Conservation (phyloP, 768 basidiomycete genomes). For the Boletellus emodensis region DNA sequence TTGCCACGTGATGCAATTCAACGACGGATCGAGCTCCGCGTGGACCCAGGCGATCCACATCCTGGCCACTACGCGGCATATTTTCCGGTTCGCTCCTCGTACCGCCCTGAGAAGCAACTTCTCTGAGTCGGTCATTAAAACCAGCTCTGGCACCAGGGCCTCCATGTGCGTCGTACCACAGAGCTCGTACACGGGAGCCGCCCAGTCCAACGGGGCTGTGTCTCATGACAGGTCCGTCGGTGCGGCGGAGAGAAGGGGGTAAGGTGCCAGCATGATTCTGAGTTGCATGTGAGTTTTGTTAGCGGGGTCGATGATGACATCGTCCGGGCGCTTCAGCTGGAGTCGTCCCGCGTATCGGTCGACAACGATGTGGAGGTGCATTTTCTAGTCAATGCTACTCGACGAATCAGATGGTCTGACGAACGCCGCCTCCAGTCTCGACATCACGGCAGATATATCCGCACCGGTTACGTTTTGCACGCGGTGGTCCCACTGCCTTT, state of each 20-base stretch:
- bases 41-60: no score
- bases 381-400: conserved; percentile 34
- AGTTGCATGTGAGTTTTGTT: conserved; percentile 21
- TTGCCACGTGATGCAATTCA: no score
- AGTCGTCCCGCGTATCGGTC: conserved; percentile 32
- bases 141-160: not conserved
- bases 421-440: conserved; percentile 6
- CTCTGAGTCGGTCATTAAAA: not conserved
- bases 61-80: not conserved
- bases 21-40: no score
- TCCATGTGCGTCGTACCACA: not conserved
- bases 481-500: conserved; percentile 34
- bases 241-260: conserved; percentile 16
- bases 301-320: conserved; percentile 4
- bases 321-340: conserved; percentile 16
- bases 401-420: conserved; percentile 11
- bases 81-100: not conserved
- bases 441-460: conserved; percentile 15
- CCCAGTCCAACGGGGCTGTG: conserved; percentile 20
- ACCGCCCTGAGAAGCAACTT: not conserved
- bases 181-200: conserved; percentile 1
- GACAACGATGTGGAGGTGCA: conserved; percentile 26
- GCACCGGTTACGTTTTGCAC: conserved; percentile 19
- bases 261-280: conserved; percentile 28
- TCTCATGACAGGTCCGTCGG: not conserved